phyloP scores from a whole-genome alignment of 2,329 filamentous ascomycete genomes.

The Diplodia scrobiculata region DNA sequence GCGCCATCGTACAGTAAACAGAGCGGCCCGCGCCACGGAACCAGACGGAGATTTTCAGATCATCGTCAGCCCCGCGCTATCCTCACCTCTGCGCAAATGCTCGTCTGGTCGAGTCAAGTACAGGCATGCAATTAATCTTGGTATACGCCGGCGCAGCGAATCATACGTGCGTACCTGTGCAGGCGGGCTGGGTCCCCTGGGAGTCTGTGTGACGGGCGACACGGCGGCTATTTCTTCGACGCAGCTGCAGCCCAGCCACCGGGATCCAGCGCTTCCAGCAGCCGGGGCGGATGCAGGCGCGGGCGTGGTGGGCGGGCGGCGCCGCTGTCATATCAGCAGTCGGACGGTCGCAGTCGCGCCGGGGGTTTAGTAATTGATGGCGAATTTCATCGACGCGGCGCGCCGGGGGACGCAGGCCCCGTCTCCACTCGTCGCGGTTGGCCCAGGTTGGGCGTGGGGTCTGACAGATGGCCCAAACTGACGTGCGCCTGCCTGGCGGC shows the following conservation, averaged over 20 bases:
- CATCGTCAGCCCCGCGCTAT: not conserved
- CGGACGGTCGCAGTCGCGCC: not conserved
- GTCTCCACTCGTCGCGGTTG: conserved; percentile 5
- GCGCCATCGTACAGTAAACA: not conserved
- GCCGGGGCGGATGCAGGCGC: conserved; percentile 1
- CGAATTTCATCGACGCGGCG: not conserved
- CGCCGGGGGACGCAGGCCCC: not conserved
- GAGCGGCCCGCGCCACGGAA: not conserved
- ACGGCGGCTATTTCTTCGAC: not conserved
- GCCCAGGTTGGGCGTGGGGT: conserved; percentile 7
- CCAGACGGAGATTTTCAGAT: not conserved
- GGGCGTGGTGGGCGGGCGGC: not conserved
- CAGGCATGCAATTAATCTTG: not conserved
- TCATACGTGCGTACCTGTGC: not conserved
- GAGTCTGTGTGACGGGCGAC: not conserved
- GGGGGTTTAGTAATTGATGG: conserved; percentile 6
- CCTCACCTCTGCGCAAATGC: not conserved
- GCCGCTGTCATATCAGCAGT: not conserved
- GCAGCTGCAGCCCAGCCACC: conserved; percentile 2
- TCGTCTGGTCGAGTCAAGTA: not conserved
- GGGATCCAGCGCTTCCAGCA: conserved; percentile 5
- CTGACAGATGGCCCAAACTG: not conserved
- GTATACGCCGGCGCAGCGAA: not conserved
- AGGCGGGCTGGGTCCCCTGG: not conserved
- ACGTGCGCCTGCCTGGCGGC: not conserved